phyloP scores from a whole-genome alignment of 495 filamentous ascomycete species.

The Aspergillus steynii region DNA sequence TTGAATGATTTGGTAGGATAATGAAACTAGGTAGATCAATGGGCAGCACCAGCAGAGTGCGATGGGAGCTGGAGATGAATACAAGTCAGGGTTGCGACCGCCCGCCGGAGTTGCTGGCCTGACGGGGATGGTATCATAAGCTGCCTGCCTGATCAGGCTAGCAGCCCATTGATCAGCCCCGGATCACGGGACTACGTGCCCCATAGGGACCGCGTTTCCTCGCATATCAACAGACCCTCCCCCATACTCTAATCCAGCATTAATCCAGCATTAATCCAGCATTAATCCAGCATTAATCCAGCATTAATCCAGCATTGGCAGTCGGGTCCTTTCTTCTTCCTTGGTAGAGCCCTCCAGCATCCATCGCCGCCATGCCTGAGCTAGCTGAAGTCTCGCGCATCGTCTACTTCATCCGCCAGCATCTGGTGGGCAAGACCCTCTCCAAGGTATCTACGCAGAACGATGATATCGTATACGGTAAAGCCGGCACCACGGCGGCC shows the following conservation, averaged over 20 bases:
- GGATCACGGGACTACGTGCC: background rate
- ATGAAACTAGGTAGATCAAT: background rate
- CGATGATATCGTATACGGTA: slow-evolving; percentile 82
- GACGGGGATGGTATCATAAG: background rate
- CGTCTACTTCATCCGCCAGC: slow-evolving; percentile 76
- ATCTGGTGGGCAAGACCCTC: slow-evolving; percentile 82
- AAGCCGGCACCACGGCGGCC: slow-evolving; percentile 73
- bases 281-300: too few species aligned
- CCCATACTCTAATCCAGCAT: background rate
- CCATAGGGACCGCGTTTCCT: background rate
- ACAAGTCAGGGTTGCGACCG: too few species aligned
- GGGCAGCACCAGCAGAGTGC: background rate
- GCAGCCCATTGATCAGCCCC: background rate
- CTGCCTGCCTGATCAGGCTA: slow-evolving; percentile 9
- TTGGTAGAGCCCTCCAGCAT: background rate
- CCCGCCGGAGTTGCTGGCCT: too few species aligned
- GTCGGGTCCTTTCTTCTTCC: background rate
- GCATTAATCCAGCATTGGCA: background rate
- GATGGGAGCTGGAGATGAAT: too few species aligned
- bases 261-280: too few species aligned
- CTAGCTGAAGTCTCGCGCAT: slow-evolving; percentile 85
- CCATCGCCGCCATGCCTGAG: slow-evolving; percentile 66
- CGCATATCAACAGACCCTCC: background rate
- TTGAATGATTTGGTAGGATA: slow-evolving; percentile 18
- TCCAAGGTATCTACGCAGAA: slow-evolving; percentile 67